Percentiles rank a stretch among this genome's conserved stretches.
Conservation (phyloP, 768 basidiomycete species). For the Panaeolus cyanescens region DNA sequence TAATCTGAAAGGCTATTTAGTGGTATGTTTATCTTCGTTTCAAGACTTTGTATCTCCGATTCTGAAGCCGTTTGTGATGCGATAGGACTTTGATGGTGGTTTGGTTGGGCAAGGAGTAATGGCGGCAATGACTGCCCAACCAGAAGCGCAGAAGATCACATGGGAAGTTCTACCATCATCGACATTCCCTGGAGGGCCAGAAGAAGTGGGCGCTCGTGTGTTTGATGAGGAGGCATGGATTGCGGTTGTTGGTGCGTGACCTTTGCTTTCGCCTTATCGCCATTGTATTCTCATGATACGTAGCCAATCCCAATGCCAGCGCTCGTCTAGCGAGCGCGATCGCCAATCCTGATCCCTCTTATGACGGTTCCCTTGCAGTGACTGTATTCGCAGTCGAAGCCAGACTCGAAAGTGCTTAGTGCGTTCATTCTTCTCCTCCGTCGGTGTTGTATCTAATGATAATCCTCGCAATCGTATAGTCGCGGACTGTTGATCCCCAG, state of each 20-base stretch:
- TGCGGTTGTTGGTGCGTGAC: slow-evolving; percentile 50
- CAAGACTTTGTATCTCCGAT: background rate
- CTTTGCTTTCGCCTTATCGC: background rate
- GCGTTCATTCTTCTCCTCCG: slow-evolving; percentile 21
- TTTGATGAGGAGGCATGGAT: slow-evolving; percentile 55
- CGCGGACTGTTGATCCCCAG: slow-evolving; percentile 33
- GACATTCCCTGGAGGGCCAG: slow-evolving; percentile 46
- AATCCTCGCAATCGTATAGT: slow-evolving; percentile 17
- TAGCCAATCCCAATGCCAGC: slow-evolving; percentile 45
- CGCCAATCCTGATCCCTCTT: slow-evolving; percentile 39
- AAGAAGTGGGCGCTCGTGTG: slow-evolving; percentile 44
- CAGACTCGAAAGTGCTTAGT: slow-evolving; percentile 63
- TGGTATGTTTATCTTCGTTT: slow-evolving; percentile 48
- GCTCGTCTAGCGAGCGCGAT: slow-evolving; percentile 38
- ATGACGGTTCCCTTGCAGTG: slow-evolving; percentile 50
- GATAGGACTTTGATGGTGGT: slow-evolving; percentile 63
- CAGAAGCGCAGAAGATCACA: slow-evolving; percentile 32
- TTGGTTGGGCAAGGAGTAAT: slow-evolving; percentile 49
- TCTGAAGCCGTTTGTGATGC: background rate
- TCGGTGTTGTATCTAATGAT: background rate
- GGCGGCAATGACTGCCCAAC: slow-evolving; percentile 31
- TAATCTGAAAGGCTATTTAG: slow-evolving; percentile 55
- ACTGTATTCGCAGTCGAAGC: slow-evolving; percentile 50
- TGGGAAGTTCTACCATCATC: slow-evolving; percentile 46
- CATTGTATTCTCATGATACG: background rate